These are phyloP conservation scores for Epichloe aotearoae DNA, from an alignment of 2,329 filamentous ascomycete species.

Conservation along the genomic window DNA sequence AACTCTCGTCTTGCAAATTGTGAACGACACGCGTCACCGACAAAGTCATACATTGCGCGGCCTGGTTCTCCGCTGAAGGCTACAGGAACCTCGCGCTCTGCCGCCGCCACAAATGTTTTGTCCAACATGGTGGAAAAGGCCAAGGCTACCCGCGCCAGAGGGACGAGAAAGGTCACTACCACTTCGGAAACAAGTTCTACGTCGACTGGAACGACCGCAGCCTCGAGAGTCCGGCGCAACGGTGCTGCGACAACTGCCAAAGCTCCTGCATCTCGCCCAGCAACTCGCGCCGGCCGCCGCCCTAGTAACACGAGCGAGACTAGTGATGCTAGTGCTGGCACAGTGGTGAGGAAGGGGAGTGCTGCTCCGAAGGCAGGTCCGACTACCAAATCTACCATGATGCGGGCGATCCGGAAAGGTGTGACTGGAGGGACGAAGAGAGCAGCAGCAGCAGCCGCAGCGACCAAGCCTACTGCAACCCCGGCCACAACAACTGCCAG, in stretches of 20 bases:
- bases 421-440: constrained; percentile 37
- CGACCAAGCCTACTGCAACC: constrained; percentile 22
- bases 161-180: constrained; percentile 31
- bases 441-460: constrained; percentile 20
- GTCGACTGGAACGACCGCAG: constrained; percentile 22
- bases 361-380: constrained; percentile 18
- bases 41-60: constrained; percentile 43
- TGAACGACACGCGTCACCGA: constrained; percentile 34
- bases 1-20: constrained; percentile 55
- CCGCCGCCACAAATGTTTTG: constrained; percentile 31
- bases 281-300: constrained; percentile 37
- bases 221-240: constrained; percentile 21
- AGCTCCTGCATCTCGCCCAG: constrained; percentile 21
- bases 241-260: constrained; percentile 20
- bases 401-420: constrained; percentile 40
- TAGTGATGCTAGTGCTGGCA: constrained; percentile 51
- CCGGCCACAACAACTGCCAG: constrained; percentile 30
- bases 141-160: constrained; percentile 38
- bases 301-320: constrained; percentile 48
- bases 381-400: constrained; percentile 36
- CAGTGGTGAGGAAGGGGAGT: constrained; percentile 45
- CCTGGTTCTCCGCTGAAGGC: constrained; percentile 51
- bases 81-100: constrained; percentile 25
- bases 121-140: constrained; percentile 48
- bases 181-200: constrained; percentile 31